phyloP scores from a whole-genome alignment of 345 rosid species.

The Brassica nigra region DNA sequence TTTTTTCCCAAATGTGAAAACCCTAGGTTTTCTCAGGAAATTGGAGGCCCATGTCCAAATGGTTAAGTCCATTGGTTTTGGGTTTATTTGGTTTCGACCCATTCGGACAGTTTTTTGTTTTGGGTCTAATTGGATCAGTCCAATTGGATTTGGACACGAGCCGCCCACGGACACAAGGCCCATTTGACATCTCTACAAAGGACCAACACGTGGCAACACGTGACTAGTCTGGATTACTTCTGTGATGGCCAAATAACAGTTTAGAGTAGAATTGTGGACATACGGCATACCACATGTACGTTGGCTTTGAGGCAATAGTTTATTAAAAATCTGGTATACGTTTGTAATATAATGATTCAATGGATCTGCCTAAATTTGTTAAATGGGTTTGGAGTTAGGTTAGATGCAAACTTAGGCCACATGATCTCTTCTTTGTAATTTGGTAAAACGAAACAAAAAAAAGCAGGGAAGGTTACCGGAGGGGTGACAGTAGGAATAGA shows the following conservation, averaged over 20 bases:
- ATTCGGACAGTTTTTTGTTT: too few relatives aligned
- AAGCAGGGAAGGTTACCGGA: constrained; percentile 10
- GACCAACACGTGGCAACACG: too few relatives aligned
- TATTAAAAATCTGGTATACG: not conserved
- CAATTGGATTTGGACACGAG: too few relatives aligned
- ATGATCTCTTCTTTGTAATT: not conserved
- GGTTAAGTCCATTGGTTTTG: too few relatives aligned
- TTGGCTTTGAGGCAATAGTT: not conserved
- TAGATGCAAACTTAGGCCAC: constrained; percentile 14
- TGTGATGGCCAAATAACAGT: not conserved
- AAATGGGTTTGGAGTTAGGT: constrained; percentile 14
- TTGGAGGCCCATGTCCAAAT: too few relatives aligned
- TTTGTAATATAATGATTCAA: not conserved
- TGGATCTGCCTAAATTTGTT: constrained; percentile 12
- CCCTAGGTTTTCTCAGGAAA: too few relatives aligned
- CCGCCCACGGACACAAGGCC: too few relatives aligned
- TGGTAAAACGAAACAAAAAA: not conserved
- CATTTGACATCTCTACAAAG: too few relatives aligned
- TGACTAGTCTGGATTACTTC: too few relatives aligned
- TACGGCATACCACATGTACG: not conserved
- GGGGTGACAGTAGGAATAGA: constrained; percentile 27
- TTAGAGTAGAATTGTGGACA: not conserved
- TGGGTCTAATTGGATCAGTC: too few relatives aligned
- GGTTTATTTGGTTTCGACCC: too few relatives aligned
- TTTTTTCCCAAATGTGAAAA: too few relatives aligned